These are phyloP conservation scores for Capronia coronata DNA, from an alignment of 2,329 filamentous ascomycete genomes.

Conservation along the genomic window DNA sequence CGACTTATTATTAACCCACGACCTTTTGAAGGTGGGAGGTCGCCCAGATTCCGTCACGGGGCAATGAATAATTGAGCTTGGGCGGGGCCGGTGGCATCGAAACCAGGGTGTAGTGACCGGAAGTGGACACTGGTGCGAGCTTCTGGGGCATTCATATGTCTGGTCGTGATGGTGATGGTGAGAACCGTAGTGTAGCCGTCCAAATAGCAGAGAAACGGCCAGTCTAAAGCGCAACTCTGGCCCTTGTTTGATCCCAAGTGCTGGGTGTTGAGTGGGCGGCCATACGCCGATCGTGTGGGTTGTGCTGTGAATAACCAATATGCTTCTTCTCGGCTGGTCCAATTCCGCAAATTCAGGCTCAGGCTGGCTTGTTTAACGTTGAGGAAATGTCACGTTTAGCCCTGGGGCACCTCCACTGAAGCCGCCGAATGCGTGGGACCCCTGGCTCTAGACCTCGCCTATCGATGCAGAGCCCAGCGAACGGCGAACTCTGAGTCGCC, in stretches of 20 bases:
- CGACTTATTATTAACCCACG: background rate
- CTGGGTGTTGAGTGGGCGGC: constrained; percentile 1
- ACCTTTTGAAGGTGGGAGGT: background rate
- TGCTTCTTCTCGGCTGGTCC: background rate
- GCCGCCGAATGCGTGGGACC: background rate
- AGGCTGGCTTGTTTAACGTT: background rate
- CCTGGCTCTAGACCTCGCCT: background rate
- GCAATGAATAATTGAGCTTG: background rate
- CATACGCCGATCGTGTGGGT: background rate
- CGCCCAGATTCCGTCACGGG: background rate
- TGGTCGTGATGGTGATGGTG: background rate
- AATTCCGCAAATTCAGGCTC: background rate
- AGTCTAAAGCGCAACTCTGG: background rate
- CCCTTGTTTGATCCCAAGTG: background rate
- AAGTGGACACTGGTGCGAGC: background rate
- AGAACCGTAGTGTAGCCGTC: background rate
- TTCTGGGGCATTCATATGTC: background rate
- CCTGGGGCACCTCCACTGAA: background rate
- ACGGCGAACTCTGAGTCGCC: background rate
- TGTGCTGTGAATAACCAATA: no score
- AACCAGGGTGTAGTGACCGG: background rate
- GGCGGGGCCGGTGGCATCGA: background rate
- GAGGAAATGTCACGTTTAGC: background rate
- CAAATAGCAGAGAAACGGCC: background rate
- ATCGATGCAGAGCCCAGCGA: background rate